These are phyloP conservation scores for Luffa aegyptiaca DNA, from an alignment of 306 rosid genomes.

Conservation along the genomic window DNA sequence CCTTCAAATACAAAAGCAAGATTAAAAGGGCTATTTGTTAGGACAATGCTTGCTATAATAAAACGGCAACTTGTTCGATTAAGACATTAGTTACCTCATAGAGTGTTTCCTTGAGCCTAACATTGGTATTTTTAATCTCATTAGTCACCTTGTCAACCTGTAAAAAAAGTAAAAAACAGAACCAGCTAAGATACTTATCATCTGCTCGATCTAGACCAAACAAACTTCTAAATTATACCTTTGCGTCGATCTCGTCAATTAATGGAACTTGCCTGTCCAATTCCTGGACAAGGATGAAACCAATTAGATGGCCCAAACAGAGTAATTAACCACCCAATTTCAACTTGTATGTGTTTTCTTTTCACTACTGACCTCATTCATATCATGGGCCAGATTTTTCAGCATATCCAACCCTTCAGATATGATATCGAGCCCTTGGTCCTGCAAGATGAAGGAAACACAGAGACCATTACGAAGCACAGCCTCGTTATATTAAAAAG, in stretches of 20 bases:
- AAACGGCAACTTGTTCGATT: background rate
- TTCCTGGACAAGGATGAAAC: conserved; percentile 48
- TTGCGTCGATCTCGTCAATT: conserved; percentile 72
- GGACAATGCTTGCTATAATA: background rate
- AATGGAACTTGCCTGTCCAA: conserved; percentile 79
- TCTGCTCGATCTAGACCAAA: background rate
- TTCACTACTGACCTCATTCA: conserved; percentile 67
- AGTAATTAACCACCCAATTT: background rate
- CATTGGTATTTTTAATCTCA: conserved; percentile 54
- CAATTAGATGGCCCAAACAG: conserved; percentile 2
- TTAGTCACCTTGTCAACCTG: conserved; percentile 63
- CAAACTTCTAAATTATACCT: conserved; percentile 29
- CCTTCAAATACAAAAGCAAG: conserved; percentile 28
- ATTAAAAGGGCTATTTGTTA: background rate
- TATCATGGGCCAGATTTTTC: conserved; percentile 65
- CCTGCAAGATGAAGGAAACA: conserved; percentile 31
- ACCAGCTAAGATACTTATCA: conserved; percentile 1
- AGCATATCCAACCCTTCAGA: conserved; percentile 78
- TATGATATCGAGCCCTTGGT: conserved; percentile 79
- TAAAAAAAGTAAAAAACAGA: conserved; percentile 9
- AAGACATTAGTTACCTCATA: conserved; percentile 35
- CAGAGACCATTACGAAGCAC: background rate
- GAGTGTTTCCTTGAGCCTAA: conserved; percentile 64
- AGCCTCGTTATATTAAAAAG: background rate
- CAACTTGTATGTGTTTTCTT: background rate